Percentiles rank a stretch among this genome's conserved stretches.
Evolutionary conservation across 139 green algal species (phyloP).

Genomic region (Micromonas commoda): DNA sequence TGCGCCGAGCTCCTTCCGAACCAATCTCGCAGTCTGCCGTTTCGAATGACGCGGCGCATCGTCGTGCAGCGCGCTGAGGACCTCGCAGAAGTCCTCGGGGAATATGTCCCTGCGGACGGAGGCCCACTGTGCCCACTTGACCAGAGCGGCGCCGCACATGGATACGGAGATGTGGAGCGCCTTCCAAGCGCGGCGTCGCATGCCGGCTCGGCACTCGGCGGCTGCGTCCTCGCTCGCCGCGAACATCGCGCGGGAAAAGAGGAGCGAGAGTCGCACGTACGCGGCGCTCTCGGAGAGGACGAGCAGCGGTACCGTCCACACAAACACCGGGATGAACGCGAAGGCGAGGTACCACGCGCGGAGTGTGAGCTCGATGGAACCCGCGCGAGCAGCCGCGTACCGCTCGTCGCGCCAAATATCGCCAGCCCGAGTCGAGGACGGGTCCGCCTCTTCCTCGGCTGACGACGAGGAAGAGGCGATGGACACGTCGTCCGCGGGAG

Average conservation of each 20-base stretch:
- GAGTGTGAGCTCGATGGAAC: neutral
- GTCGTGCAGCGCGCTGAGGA: slow-evolving; percentile 63
- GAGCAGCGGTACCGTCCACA: neutral
- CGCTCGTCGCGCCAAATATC: neutral
- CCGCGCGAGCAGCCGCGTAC: neutral
- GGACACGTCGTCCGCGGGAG: neutral
- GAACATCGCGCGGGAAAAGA: neutral
- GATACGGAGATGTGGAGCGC: neutral
- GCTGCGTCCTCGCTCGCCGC: neutral
- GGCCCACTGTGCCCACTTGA: slow-evolving; percentile 22
- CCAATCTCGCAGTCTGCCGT: neutral
- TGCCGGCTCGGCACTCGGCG: neutral
- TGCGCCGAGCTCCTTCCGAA: neutral
- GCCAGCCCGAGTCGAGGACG: no score
- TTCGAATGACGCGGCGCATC: slow-evolving; percentile 49
- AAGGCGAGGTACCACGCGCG: neutral
- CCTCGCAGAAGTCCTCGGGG: slow-evolving; percentile 44
- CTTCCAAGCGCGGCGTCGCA: slow-evolving; percentile 8
- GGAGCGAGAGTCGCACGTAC: neutral
- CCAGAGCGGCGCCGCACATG: neutral
- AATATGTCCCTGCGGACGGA: slow-evolving; percentile 15
- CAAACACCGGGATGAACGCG: slow-evolving; percentile 4
- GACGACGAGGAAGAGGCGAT: neutral
- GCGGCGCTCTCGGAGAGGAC: neutral
- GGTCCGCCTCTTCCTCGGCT: neutral